Evolutionary conservation across 768 basidiomycete genomes (phyloP).

Genomic region (Rhizopogon vinicolor): DNA sequence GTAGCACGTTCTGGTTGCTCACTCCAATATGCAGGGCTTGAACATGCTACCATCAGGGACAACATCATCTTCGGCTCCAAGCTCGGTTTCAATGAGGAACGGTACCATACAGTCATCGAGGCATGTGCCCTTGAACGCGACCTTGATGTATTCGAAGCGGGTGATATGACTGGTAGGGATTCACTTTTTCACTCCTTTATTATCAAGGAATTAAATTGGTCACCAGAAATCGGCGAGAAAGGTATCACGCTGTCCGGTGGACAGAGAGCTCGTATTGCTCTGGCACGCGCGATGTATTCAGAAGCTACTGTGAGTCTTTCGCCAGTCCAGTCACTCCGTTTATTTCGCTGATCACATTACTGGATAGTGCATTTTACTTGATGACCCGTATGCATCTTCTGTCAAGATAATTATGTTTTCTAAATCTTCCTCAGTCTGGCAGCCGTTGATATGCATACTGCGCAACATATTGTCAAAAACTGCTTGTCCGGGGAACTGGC

Average conservation of each 20-base stretch:
- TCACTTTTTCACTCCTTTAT: neutral
- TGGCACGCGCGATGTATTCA: slow-evolving; percentile 81
- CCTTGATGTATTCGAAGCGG: slow-evolving; percentile 66
- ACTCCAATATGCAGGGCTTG: slow-evolving; percentile 48
- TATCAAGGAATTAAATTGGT: neutral
- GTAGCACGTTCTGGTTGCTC: slow-evolving; percentile 18
- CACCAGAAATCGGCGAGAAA: slow-evolving; percentile 71
- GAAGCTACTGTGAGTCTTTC: slow-evolving; percentile 42
- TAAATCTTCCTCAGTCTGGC: slow-evolving; percentile 41
- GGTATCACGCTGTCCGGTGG: slow-evolving; percentile 66
- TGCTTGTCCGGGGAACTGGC: slow-evolving; percentile 64
- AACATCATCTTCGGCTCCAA: slow-evolving; percentile 74
- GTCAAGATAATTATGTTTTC: slow-evolving; percentile 11
- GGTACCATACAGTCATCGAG: slow-evolving; percentile 65
- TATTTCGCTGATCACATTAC: neutral
- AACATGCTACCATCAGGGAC: slow-evolving; percentile 77
- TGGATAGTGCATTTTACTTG: slow-evolving; percentile 53
- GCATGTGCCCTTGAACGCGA: slow-evolving; percentile 75
- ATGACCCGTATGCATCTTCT: slow-evolving; percentile 54
- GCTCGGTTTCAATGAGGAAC: slow-evolving; percentile 51
- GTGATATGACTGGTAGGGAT: slow-evolving; percentile 64
- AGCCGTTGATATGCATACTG: slow-evolving; percentile 77
- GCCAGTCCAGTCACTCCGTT: neutral
- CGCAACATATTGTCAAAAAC: slow-evolving; percentile 58
- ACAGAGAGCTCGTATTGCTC: slow-evolving; percentile 66